Evolutionary conservation across 148 eudicot species (phyloP).

Genomic region (Silene conica): DNA sequence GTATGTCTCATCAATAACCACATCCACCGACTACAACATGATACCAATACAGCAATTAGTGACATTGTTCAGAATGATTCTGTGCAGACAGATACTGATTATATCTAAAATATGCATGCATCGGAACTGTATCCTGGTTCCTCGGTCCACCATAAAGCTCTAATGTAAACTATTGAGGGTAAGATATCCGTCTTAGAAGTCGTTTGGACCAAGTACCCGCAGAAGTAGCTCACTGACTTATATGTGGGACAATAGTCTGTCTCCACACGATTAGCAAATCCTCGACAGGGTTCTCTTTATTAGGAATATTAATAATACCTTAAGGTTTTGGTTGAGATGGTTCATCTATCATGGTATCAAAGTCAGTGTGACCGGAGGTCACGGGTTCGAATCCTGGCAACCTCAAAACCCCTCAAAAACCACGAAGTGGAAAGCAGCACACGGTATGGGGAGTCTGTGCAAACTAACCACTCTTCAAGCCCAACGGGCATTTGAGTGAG

Average conservation of each 20-base stretch:
- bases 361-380: no score
- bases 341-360: no score
- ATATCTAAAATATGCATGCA: background rate
- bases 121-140: background rate
- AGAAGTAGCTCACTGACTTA: background rate
- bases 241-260: background rate
- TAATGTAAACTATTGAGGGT: no score
- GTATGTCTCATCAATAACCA: slow-evolving; percentile 72
- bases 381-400: no score
- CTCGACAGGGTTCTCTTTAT: background rate
- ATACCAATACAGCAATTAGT: background rate
- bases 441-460: no score
- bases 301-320: no score
- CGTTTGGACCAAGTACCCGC: background rate
- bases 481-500: no score
- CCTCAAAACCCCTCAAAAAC: no score
- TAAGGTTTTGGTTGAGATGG: no score
- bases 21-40: slow-evolving; percentile 65
- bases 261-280: background rate
- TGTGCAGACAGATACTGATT: background rate
- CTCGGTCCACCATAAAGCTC: background rate
- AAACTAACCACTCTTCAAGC: no score
- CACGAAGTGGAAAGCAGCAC: no score
- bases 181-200: background rate
- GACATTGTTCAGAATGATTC: background rate